phyloP scores from a whole-genome alignment of 495 filamentous ascomycete species.

The Chaetomium cochliodes region DNA sequence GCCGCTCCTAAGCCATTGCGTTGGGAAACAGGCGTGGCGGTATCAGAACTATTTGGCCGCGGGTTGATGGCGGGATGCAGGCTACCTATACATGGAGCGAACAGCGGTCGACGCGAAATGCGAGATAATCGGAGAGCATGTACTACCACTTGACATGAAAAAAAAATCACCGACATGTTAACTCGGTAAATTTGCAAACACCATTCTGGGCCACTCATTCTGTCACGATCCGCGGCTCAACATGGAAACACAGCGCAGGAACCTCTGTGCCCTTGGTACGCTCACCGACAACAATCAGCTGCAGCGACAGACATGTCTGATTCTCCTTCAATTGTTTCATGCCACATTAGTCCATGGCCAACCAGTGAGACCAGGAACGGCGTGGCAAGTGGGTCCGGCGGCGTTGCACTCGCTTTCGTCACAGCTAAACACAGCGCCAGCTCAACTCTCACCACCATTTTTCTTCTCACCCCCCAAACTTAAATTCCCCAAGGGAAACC shows the following conservation, averaged over 20 bases:
- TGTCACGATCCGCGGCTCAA: no score
- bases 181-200: no score
- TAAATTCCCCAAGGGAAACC: neutral
- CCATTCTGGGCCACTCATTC: no score
- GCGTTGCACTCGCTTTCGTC: conserved; percentile 4
- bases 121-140: no score
- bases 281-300: no score
- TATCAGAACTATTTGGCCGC: neutral
- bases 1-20: conserved; percentile 31
- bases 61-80: neutral
- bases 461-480: neutral
- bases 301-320: no score
- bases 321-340: neutral
- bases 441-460: neutral
- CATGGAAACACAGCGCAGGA: no score
- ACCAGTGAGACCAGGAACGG: neutral
- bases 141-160: no score
- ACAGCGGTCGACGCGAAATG: no score
- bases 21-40: neutral
- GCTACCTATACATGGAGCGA: no score
- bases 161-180: no score
- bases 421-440: neutral
- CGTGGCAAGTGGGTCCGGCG: neutral
- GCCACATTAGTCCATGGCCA: neutral
- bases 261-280: no score